A percentile compares a stretch with the other conserved stretches of the same genome.
Conservation (phyloP, 164 flowering plant species). For the Tinospora cordifolia region DNA sequence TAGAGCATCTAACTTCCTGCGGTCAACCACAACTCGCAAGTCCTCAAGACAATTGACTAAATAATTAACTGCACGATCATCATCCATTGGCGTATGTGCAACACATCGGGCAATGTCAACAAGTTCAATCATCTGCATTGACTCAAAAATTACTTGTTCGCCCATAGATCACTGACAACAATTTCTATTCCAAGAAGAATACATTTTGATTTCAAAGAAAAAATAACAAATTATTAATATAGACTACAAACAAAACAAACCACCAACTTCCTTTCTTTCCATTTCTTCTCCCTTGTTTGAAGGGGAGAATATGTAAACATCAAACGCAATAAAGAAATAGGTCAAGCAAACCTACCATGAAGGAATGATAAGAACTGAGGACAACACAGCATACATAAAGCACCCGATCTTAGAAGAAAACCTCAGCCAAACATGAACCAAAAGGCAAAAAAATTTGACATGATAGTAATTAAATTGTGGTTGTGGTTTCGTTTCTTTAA, state of each 20-base stretch:
- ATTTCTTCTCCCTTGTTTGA: too few species aligned
- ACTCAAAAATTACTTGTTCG: slow-evolving; percentile 8
- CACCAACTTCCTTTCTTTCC: too few species aligned
- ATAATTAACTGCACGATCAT: slow-evolving; percentile 59
- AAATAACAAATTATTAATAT: neutral
- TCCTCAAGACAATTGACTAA: slow-evolving; percentile 80
- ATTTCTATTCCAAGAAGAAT: neutral
- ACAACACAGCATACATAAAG: too few species aligned
- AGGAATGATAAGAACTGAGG: too few species aligned
- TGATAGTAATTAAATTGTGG: too few species aligned
- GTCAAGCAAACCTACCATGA: too few species aligned
- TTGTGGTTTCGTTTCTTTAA: too few species aligned
- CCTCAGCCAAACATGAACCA: too few species aligned
- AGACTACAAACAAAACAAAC: neutral
- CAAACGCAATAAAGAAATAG: too few species aligned
- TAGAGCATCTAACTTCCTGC: slow-evolving; percentile 77
- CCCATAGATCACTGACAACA: neutral
- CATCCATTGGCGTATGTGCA: slow-evolving; percentile 64
- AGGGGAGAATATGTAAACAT: too few species aligned
- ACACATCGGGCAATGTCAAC: slow-evolving; percentile 92
- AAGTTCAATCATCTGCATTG: slow-evolving; percentile 86
- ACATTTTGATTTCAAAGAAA: neutral
- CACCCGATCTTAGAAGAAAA: too few species aligned
- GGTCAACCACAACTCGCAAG: slow-evolving; percentile 57
- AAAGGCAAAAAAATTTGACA: too few species aligned